phyloP scores from a whole-genome alignment of 805 yeast species.

The Lipomyces yamadae region DNA sequence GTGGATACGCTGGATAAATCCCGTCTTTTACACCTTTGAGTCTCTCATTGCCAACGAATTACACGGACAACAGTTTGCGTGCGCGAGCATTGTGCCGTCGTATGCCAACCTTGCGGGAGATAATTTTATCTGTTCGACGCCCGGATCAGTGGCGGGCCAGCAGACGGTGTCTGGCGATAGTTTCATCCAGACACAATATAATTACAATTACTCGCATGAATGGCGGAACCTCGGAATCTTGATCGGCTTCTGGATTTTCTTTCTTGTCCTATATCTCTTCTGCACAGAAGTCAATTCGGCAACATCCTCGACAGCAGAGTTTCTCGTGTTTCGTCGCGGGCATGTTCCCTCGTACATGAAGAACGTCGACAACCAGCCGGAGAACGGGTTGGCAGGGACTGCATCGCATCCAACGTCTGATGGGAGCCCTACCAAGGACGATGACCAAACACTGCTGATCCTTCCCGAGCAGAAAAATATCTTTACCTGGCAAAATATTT shows the following conservation, averaged over 20 bases:
- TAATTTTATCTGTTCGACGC: constrained; percentile 57
- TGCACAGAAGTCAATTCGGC: constrained; percentile 13
- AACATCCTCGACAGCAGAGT: constrained; percentile 9
- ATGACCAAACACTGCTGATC: constrained; percentile 40
- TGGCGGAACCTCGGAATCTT: constrained; percentile 53
- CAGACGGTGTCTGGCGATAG: constrained; percentile 57
- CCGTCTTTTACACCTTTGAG: constrained; percentile 53
- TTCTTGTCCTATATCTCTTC: constrained; percentile 52
- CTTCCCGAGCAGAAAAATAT: constrained; percentile 65
- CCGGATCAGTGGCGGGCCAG: constrained; percentile 61
- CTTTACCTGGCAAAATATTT: constrained; percentile 77
- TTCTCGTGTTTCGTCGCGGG: constrained; percentile 12
- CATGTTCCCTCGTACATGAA: constrained; percentile 8
- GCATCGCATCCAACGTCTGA: not conserved
- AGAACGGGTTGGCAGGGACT: not conserved
- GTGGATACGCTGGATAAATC: constrained; percentile 55
- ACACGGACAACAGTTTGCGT: constrained; percentile 47
- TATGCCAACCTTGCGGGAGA: constrained; percentile 45
- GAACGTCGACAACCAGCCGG: not conserved
- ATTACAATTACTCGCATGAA: constrained; percentile 53
- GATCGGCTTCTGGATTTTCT: constrained; percentile 53
- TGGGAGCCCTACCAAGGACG: not conserved
- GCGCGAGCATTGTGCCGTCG: constrained; percentile 50
- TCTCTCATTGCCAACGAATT: constrained; percentile 55
- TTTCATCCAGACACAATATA: constrained; percentile 53